Evolutionary conservation across 306 rosid species (phyloP).

Genomic region (Comarum palustre): DNA sequence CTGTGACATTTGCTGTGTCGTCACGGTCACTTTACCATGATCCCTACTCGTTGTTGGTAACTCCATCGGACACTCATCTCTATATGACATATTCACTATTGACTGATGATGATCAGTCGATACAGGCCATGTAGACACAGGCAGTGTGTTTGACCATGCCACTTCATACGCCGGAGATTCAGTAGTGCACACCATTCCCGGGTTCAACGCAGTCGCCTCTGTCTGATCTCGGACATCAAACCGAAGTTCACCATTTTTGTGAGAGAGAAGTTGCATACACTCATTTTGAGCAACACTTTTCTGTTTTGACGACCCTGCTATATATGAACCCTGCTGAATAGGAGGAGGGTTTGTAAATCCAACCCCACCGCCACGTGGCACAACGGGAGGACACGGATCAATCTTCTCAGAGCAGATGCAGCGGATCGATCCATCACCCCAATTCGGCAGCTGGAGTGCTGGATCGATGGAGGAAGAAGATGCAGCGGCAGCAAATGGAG

Average conservation of each 20-base stretch:
- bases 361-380: background rate
- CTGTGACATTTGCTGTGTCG: slow-evolving; percentile 7
- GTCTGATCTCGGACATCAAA: background rate
- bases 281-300: background rate
- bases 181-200: background rate
- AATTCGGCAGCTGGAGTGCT: too few species aligned
- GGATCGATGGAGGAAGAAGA: too few species aligned
- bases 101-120: background rate
- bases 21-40: background rate
- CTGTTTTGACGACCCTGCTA: background rate
- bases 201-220: background rate
- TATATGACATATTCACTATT: background rate
- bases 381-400: background rate
- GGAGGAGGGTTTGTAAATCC: background rate
- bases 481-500: too few species aligned
- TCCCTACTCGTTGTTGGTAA: background rate
- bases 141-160: slow-evolving; percentile 9
- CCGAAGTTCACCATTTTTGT: background rate
- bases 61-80: slow-evolving; percentile 16
- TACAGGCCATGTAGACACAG: slow-evolving; percentile 9
- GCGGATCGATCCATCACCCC: too few species aligned
- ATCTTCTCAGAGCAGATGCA: too few species aligned
- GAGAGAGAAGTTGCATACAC: background rate
- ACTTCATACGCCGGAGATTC: slow-evolving; percentile 1
- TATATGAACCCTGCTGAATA: background rate